These are phyloP conservation scores for Blastobotrys buckinghamii DNA, from an alignment of 1,139 yeast genomes.

Conservation along the genomic window DNA sequence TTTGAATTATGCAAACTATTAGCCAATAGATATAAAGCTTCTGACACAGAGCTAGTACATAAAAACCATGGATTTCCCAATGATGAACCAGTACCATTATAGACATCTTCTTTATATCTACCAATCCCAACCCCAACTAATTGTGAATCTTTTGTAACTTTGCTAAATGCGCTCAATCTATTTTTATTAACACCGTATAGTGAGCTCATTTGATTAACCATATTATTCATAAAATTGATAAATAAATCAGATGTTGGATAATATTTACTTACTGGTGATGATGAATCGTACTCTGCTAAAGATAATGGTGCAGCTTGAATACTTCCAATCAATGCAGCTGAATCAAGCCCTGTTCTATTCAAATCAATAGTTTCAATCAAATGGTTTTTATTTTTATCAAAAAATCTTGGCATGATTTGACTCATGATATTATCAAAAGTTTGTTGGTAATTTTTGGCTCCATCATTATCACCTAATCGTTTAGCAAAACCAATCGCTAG, in stretches of 20 bases:
- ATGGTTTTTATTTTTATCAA: constrained; percentile 45
- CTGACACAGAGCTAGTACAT: constrained; percentile 76
- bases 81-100: constrained; percentile 67
- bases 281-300: too few relatives aligned
- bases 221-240: neutral
- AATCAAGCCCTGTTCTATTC: constrained; percentile 67
- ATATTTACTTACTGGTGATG: neutral
- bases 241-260: constrained; percentile 5
- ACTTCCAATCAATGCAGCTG: constrained; percentile 69
- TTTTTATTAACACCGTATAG: constrained; percentile 70
- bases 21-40: constrained; percentile 39
- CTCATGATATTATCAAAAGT: neutral
- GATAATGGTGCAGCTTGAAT: constrained; percentile 24
- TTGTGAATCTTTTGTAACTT: constrained; percentile 16
- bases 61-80: constrained; percentile 97
- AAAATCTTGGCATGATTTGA: constrained; percentile 4
- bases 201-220: constrained; percentile 56
- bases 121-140: constrained; percentile 55
- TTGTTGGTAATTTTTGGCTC: too few relatives aligned
- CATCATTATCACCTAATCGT: constrained; percentile 21
- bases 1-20: constrained; percentile 32
- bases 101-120: constrained; percentile 88
- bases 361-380: constrained; percentile 64
- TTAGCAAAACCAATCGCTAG: constrained; percentile 50
- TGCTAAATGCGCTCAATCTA: constrained; percentile 31